Evolutionary conservation across 108 stramenopile species (phyloP).

Genomic region (Conticribra weissflogii): DNA sequence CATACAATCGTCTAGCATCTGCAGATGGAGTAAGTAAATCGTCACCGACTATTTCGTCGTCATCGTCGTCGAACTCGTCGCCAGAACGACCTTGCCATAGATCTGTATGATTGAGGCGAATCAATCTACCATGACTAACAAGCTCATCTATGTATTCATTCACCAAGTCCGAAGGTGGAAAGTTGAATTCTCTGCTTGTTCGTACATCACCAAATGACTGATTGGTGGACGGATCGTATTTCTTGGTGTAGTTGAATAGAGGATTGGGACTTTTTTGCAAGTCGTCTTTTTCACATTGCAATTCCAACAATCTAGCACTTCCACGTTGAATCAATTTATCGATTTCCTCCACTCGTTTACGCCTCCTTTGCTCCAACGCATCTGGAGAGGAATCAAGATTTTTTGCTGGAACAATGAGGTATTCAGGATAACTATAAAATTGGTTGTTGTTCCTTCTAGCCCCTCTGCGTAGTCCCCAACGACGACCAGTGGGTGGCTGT

Average conservation of each 20-base stretch:
- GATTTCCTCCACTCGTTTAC: conserved; percentile 75
- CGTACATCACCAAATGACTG: conserved; percentile 40
- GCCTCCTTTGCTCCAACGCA: conserved; percentile 55
- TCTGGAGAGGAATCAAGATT: conserved; percentile 41
- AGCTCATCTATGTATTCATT: conserved; percentile 86
- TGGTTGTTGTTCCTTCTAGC: not conserved
- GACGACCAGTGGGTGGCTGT: conserved; percentile 13
- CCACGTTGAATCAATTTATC: conserved; percentile 66
- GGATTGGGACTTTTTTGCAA: conserved; percentile 84
- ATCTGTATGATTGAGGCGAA: conserved; percentile 83
- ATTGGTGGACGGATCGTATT: conserved; percentile 43
- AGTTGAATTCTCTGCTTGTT: conserved; percentile 70
- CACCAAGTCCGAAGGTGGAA: conserved; percentile 80
- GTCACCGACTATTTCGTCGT: conserved; percentile 68
- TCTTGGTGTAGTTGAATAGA: conserved; percentile 80
- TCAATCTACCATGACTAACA: conserved; percentile 61
- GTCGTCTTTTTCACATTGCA: conserved; percentile 87
- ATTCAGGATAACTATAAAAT: conserved; percentile 16
- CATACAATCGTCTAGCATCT: conserved; percentile 65
- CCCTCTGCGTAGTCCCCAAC: conserved; percentile 51
- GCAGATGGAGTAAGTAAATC: conserved; percentile 67
- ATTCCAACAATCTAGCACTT: conserved; percentile 58
- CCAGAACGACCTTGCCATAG: conserved; percentile 71
- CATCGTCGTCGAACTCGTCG: conserved; percentile 56
- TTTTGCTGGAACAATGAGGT: conserved; percentile 31